Conservation (phyloP, 2,329 filamentous ascomycete genomes). For the Bipolaris bicolor region DNA sequence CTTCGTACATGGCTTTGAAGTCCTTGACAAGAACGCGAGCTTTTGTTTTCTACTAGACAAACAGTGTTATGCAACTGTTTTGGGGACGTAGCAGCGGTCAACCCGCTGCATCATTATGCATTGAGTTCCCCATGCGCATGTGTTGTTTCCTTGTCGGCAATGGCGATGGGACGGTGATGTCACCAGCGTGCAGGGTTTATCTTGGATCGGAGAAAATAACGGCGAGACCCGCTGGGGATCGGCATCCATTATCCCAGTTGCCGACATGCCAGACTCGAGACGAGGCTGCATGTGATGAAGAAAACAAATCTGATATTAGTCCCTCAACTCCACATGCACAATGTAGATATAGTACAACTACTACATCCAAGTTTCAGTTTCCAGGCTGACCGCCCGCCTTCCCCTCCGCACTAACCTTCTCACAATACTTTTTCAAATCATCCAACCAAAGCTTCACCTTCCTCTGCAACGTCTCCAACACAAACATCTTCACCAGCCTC, state of each 20-base stretch:
- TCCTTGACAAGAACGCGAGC: not conserved
- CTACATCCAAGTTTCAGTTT: too few relatives aligned
- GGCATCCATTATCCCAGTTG: slow-evolving; percentile 1
- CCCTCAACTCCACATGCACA: too few relatives aligned
- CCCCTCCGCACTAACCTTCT: slow-evolving; percentile 7
- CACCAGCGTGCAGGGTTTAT: not conserved
- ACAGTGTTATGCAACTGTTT: not conserved
- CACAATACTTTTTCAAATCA: slow-evolving; percentile 26
- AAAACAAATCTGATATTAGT: too few relatives aligned
- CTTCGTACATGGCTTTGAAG: not conserved
- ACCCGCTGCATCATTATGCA: not conserved
- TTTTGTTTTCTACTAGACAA: not conserved
- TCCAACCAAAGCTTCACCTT: slow-evolving; percentile 28
- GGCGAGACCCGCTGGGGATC: slow-evolving; percentile 1
- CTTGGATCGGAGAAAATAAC: slow-evolving; percentile 1
- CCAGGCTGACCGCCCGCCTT: not conserved
- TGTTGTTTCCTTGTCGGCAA: too few relatives aligned
- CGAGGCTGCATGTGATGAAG: not conserved
- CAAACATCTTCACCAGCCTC: slow-evolving; percentile 23
- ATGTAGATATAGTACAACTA: too few relatives aligned
- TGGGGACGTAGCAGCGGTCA: too few relatives aligned
- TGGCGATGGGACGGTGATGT: not conserved
- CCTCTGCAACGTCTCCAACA: slow-evolving; percentile 20
- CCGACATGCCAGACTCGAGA: not conserved
- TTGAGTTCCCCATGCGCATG: not conserved